These are phyloP conservation scores for Exophiala dermatitidis DNA, from an alignment of 2,329 filamentous ascomycete species.

Conservation along the genomic window DNA sequence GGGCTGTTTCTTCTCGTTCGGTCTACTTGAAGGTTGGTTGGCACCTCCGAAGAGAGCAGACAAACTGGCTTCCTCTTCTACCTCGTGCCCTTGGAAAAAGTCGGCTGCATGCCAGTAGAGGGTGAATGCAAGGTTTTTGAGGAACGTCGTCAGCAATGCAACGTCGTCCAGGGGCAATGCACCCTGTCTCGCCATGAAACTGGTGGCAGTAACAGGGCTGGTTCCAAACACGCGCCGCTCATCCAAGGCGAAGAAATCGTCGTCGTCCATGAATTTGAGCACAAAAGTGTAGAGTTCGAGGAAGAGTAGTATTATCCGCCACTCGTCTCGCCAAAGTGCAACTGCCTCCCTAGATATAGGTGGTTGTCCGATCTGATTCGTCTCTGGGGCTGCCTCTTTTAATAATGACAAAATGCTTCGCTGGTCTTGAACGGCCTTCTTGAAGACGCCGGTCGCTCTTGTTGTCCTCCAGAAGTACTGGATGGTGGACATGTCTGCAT, in stretches of 20 bases:
- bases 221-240: constrained; percentile 27
- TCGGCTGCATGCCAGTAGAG: constrained; percentile 77
- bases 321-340: constrained; percentile 58
- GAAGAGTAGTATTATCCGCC: constrained; percentile 83
- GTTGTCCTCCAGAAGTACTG: constrained; percentile 78
- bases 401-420: constrained; percentile 53
- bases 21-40: constrained; percentile 15
- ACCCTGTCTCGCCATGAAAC: constrained; percentile 52
- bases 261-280: constrained; percentile 86
- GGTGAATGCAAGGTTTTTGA: constrained; percentile 86
- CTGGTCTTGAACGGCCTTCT: constrained; percentile 50
- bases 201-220: constrained; percentile 42
- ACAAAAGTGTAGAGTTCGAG: constrained; percentile 92
- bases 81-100: constrained; percentile 41
- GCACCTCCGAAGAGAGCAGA: constrained; percentile 22
- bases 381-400: constrained; percentile 35
- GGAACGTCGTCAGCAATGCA: constrained; percentile 66
- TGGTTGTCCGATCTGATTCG: constrained; percentile 34
- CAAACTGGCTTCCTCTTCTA: constrained; percentile 28
- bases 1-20: constrained; percentile 32
- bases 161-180: constrained; percentile 66
- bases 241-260: constrained; percentile 67
- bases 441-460: constrained; percentile 51
- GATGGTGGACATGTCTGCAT: constrained; percentile 54
- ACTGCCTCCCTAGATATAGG: constrained; percentile 28